Evolutionary conservation across 352 stramenopile species (phyloP).

Genomic region (Phytopythium kandeliae): DNA sequence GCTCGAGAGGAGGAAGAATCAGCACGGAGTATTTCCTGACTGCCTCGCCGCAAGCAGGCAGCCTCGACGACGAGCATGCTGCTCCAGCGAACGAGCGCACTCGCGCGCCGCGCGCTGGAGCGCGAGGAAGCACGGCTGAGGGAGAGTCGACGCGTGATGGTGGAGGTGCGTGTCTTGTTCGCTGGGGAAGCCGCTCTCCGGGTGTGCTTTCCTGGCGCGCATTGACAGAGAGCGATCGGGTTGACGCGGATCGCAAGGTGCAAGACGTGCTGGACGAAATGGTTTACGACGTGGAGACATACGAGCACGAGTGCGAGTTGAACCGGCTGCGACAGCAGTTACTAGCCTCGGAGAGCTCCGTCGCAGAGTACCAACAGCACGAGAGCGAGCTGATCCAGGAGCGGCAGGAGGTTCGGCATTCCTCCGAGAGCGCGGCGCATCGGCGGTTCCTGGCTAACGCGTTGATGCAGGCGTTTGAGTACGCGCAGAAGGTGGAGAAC

Average conservation of each 20-base stretch:
- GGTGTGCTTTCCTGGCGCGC: background rate
- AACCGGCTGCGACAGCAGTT: conserved; percentile 31
- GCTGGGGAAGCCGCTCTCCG: background rate
- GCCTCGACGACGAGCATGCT: no score
- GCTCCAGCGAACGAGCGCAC: conserved; percentile 27
- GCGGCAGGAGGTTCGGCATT: conserved; percentile 37
- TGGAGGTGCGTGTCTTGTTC: conserved; percentile 21
- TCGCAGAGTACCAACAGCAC: conserved; percentile 50
- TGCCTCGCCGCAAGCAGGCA: no score
- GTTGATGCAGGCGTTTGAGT: conserved; percentile 42
- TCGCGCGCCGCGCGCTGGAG: conserved; percentile 30
- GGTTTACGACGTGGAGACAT: conserved; percentile 79
- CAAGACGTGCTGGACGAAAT: conserved; percentile 70
- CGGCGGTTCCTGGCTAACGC: no score
- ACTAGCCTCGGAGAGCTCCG: conserved; percentile 14
- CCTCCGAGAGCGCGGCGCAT: no score
- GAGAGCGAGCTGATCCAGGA: conserved; percentile 57
- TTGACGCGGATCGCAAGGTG: conserved; percentile 28
- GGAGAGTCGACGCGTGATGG: conserved; percentile 35
- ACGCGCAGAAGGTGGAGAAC: conserved; percentile 41
- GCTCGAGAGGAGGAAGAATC: no score
- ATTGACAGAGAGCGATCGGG: background rate
- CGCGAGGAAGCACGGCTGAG: conserved; percentile 35
- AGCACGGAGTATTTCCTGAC: no score
- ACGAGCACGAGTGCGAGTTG: conserved; percentile 50